Evolutionary conservation across 2,329 filamentous ascomycete genomes (phyloP), one percentile per base, ranked within the genome.

Genomic region (Macrophomina tecta): DNA sequence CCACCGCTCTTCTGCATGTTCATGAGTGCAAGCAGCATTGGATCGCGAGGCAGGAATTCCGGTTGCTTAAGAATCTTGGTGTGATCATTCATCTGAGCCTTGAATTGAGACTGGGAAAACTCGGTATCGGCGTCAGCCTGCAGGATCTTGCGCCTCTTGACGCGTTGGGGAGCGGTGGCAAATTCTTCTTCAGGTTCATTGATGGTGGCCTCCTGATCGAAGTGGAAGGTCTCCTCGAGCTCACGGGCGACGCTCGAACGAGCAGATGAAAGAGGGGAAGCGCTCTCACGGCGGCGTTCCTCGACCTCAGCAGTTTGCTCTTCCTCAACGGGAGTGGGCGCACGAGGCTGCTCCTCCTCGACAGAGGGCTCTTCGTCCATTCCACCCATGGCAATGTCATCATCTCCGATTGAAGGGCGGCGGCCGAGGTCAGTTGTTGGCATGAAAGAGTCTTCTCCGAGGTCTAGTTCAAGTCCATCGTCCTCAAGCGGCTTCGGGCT

Each of bases 1-100:
- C 89, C 92, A 64, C 95, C 94, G 64, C 87, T 93, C 81, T 91
- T 93, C 78, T 97, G 95, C 86, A 97, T 91, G 72, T 94, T 92
- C 83, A 97, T 91, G 28, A 99, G 83, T 40, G 93, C 92, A 36
- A 98, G 85, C 14, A 98, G 84, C 64, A 94, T 89, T 1, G 94
- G 92, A 72, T 99, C 93, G 46, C 92, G 89, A 1, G 94, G 93
- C 52, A 99, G 83, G 79, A 96, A 97, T 0, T 89, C 89, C 6
- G 91, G 89, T 1, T 90, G 87, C 79, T 91, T 94, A 67, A 97
- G 84, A 69, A 98, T 98, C 73, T 91, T 92, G 53, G 92, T 90
- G 70, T 91, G 91, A 76, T 97, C 92, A 67, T 89, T 86, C 76
- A 97, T 93, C 76, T 96, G 93, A 70, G 91, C 89, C 77, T 92